These are phyloP conservation scores for Pyrrhoderma noxium DNA, from an alignment of 1,284 basidiomycete genomes.

Conservation along the genomic window DNA sequence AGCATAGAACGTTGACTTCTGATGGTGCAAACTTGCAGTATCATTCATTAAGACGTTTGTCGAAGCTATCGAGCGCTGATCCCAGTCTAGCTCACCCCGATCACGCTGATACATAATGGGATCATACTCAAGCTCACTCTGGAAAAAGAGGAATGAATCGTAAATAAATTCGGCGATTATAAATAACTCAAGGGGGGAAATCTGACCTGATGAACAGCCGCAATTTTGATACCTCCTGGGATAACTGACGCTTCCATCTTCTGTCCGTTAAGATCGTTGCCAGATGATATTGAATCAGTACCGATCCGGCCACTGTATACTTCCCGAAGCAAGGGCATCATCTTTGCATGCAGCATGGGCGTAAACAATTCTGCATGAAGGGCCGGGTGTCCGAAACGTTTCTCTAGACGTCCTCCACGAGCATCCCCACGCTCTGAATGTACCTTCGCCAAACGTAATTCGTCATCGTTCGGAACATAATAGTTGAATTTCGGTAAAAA, in stretches of 20 bases:
- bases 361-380: constrained; percentile 76
- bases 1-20: constrained; percentile 38
- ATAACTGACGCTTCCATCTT: constrained; percentile 64
- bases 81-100: constrained; percentile 76
- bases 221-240: constrained; percentile 71
- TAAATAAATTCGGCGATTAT: neutral
- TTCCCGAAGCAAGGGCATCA: constrained; percentile 68
- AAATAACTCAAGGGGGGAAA: constrained; percentile 3
- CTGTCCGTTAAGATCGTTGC: constrained; percentile 71
- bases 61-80: constrained; percentile 61
- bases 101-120: constrained; percentile 66
- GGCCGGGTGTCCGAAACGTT: constrained; percentile 82
- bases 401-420: constrained; percentile 63
- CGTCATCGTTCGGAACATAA: constrained; percentile 67
- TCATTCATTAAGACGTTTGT: constrained; percentile 42
- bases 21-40: constrained; percentile 29
- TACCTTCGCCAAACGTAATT: constrained; percentile 62
- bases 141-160: constrained; percentile 4
- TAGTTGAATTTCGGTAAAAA: constrained; percentile 72
- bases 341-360: constrained; percentile 81
- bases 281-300: constrained; percentile 45
- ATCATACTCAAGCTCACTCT: constrained; percentile 72
- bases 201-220: constrained; percentile 62
- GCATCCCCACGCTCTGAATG: constrained; percentile 67
- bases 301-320: constrained; percentile 70